Base-by-base conservation (phyloP, 306 rosid genomes). In the Trifolium subterraneum region DNA sequence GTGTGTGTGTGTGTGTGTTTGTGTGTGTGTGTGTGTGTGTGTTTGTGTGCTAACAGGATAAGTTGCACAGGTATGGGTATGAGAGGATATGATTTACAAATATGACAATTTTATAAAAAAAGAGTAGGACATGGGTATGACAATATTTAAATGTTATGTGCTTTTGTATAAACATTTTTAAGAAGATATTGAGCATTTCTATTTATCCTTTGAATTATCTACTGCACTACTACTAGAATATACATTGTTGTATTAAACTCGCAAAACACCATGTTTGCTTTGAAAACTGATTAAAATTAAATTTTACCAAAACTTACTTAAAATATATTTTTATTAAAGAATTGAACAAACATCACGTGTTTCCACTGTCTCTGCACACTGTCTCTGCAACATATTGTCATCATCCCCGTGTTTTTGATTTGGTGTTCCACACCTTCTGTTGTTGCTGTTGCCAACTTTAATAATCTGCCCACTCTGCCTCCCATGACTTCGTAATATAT, bases 81-180 rank as follows among this genome's bases (percentile, higher is more conserved):
- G 70, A 11, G 47, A 31, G 10, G 13, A 45, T 62, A 33, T 55
- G 67, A 62, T 62, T 36, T 22, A 15, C 64, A 74, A 50, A 50
- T 74, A 64, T 74, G 20, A 36, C 14, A 64, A 35, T 33, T 47
- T 66, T 41, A 41, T 23, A 41, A 41, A 66, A 38, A 10, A 42
- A 19, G 1, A 19, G 50, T 7, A 66, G 71, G 55, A 42, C 36
- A 22, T 66, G 71, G 8, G 36, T 42, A 65, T 62, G 47, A 8
- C 50, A 18, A 19, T 60, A 39, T 19, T 4, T 10, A 11, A 64
- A 64, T 19, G 4, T 64, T 64, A 2, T 19, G n/a, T 6, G 29
- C n/a, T n/a, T 36, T 10, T 38, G 14, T 38, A 10, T 64, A 54
- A 19, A 20, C 60, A 20, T 54, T 54, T 20, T 54, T 19, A 54